Base-by-base conservation (phyloP, 2,329 filamentous ascomycete genomes). In the Colletotrichum brevisporum region DNA sequence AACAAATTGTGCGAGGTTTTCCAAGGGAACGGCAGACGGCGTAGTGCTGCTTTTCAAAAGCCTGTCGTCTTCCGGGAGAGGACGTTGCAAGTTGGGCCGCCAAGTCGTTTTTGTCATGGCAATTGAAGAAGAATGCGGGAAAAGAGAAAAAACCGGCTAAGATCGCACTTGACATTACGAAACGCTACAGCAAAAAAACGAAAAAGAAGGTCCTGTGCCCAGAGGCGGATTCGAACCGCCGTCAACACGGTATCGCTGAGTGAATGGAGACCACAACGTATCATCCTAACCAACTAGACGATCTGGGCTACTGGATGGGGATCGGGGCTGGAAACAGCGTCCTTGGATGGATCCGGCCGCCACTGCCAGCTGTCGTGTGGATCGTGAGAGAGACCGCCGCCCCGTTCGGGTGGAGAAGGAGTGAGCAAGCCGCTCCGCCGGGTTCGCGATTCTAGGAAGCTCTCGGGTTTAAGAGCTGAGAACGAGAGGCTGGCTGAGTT, bases 271-370 rank as follows among this genome's bases (percentile, higher is more conserved):
- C 58, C 58, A 61, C 58, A 61, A 61, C 58, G 58, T 61, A 61
- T 61, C 58, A 61, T 61, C 58, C 58, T 61, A 61, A 61, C 48
- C 58, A 61, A 61, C 58, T 61, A 61, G 58, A 61, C 58, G 58
- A 61, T 61, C 58, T 61, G 58, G 58, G 58, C 58, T 18, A 61
- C 15, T 27, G 13, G 13, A 2, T 45, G 48, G n/a, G n/a, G 13
- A n/a, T 5, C 8, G 41, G 47, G 12, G 16, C 6, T 8, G 12
- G 2, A 5, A 0, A 6, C 6, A 16, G 9, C 27, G 6, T 9
- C 10, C 26, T 58, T 48, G 26, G 21, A 8, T 9, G 56, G 31
- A 26, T 50, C 56, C 50, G 50, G 26, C 18, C 36, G n/a, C 16
- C 21, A 12, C 16, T 8, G 45, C 57, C 27, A 51, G 41, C 51